A percentile compares a stretch with the other conserved stretches of the same genome.
Conservation (phyloP, 1,284 basidiomycete genomes). For the Lignosus rhinocerotis region DNA sequence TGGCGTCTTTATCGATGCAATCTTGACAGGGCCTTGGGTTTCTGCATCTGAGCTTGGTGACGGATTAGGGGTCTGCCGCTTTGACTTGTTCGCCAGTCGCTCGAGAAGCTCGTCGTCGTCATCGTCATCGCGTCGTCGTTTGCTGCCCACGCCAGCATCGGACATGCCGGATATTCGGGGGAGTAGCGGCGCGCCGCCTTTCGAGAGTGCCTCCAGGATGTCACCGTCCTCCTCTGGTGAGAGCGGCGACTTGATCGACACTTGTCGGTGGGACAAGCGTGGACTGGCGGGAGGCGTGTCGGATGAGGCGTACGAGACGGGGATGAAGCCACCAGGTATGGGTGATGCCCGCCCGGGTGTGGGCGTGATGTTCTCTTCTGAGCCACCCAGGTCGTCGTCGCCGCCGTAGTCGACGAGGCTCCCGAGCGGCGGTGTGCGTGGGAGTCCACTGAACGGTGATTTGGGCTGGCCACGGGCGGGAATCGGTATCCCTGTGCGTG, state of each 20-base stretch:
- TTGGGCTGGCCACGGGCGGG: constrained; percentile 14
- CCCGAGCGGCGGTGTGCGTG: constrained; percentile 51
- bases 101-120: constrained; percentile 72
- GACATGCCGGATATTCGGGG: constrained; percentile 42
- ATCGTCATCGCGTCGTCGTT: constrained; percentile 68
- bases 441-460: constrained; percentile 24
- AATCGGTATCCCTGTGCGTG: constrained; percentile 27
- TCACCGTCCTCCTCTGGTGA: constrained; percentile 47
- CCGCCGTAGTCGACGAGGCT: constrained; percentile 69
- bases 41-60: constrained; percentile 12
- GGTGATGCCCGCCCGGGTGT: constrained; percentile 15
- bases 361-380: constrained; percentile 13
- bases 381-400: constrained; percentile 43
- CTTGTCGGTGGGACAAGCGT: constrained; percentile 42
- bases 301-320: constrained; percentile 11
- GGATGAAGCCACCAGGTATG: constrained; percentile 20
- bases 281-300: constrained; percentile 32
- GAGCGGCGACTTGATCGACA: constrained; percentile 31
- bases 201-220: constrained; percentile 52
- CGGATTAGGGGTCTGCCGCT: constrained; percentile 41
- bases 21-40: constrained; percentile 14
- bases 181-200: constrained; percentile 44
- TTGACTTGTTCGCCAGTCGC: constrained; percentile 54
- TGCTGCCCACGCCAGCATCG: constrained; percentile 52
- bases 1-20: constrained; percentile 40